These are phyloP conservation scores for Penstemon barbatus DNA, from an alignment of 257 asterid genomes.

Conservation along the genomic window DNA sequence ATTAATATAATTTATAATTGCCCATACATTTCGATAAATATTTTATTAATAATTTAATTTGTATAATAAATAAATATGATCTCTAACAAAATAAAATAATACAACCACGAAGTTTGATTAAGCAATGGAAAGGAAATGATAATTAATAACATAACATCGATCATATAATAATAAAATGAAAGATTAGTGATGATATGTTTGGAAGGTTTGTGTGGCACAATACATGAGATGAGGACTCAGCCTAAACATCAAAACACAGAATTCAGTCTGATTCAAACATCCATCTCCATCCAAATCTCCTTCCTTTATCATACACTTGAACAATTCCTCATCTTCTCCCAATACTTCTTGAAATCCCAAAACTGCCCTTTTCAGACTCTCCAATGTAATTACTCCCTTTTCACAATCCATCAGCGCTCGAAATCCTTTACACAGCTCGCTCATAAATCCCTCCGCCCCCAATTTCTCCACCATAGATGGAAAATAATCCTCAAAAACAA, in stretches of 20 bases:
- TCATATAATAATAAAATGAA: too few species aligned
- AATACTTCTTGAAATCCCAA: constrained; percentile 40
- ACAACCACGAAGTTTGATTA: too few species aligned
- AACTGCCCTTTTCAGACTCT: constrained; percentile 57
- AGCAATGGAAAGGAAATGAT: too few species aligned
- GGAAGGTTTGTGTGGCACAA: constrained; percentile 28
- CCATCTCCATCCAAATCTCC: constrained; percentile 84
- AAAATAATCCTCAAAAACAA: constrained; percentile 57
- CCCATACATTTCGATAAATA: too few species aligned
- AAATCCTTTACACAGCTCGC: constrained; percentile 66
- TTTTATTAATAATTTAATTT: too few species aligned
- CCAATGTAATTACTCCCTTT: constrained; percentile 54
- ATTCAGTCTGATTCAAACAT: constrained; percentile 56
- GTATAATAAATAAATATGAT: too few species aligned
- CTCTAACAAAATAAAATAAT: too few species aligned
- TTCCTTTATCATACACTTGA: constrained; percentile 54
- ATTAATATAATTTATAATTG: too few species aligned
- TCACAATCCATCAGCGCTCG: constrained; percentile 51
- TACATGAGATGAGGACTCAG: constrained; percentile 70
- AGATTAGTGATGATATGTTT: too few species aligned
- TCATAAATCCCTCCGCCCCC: constrained; percentile 61
- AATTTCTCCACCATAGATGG: constrained; percentile 69
- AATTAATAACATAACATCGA: too few species aligned
- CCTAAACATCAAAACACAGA: constrained; percentile 76
- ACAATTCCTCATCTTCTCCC: constrained; percentile 43